Percentiles rank a stretch among this genome's conserved stretches.
These are phyloP conservation scores for Cutaneotrichosporon dermatis DNA, from an alignment of 1,284 basidiomycete genomes.

Conservation along the genomic window DNA sequence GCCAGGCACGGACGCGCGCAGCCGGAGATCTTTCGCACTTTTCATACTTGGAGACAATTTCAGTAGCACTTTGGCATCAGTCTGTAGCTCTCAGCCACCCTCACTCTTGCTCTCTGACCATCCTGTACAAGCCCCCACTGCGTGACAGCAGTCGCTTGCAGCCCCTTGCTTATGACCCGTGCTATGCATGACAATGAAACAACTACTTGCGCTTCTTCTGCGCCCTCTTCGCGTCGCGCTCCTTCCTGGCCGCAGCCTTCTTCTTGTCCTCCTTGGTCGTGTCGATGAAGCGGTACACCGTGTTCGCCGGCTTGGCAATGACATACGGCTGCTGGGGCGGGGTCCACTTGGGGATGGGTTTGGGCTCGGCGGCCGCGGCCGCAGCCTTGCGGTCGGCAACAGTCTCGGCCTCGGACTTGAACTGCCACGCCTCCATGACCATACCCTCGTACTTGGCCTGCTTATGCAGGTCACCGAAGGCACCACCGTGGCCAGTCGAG, in stretches of 20 bases:
- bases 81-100: too few species aligned
- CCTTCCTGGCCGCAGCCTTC: not conserved
- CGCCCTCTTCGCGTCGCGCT: not conserved
- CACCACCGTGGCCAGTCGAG: slow-evolving; percentile 28
- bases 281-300: slow-evolving; percentile 22
- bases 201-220: not conserved
- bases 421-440: slow-evolving; percentile 43
- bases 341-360: not conserved
- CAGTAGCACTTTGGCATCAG: too few species aligned
- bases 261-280: slow-evolving; percentile 9
- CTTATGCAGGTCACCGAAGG: slow-evolving; percentile 27
- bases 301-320: slow-evolving; percentile 4
- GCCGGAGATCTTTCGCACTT: too few species aligned
- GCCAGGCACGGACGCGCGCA: too few species aligned
- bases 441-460: slow-evolving; percentile 19
- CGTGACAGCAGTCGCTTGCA: too few species aligned
- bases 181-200: slow-evolving; percentile 4
- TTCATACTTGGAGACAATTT: too few species aligned
- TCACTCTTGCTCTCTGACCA: too few species aligned
- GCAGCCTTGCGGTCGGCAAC: slow-evolving; percentile 17
- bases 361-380: slow-evolving; percentile 11
- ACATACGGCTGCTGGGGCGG: not conserved
- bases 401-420: slow-evolving; percentile 29
- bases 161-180: not conserved
- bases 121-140: too few species aligned